These are phyloP conservation scores for Diaporthe capsici DNA, from an alignment of 2,329 filamentous ascomycete genomes.

Conservation along the genomic window DNA sequence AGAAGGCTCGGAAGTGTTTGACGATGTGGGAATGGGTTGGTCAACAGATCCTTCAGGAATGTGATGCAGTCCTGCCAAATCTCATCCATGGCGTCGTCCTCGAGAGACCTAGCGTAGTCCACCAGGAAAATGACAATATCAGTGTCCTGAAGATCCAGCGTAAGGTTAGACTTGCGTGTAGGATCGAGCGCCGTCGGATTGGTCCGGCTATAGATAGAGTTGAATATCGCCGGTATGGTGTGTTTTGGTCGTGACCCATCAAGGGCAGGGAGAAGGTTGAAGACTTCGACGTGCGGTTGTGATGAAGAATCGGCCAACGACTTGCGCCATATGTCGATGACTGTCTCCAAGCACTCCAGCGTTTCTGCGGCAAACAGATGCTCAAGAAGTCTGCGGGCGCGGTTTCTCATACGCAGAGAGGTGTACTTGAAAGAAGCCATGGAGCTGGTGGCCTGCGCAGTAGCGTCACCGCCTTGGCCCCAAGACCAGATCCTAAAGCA, in stretches of 20 bases:
- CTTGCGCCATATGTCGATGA: slow-evolving; percentile 86
- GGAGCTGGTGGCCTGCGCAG: slow-evolving; percentile 74
- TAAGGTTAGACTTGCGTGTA: slow-evolving; percentile 87
- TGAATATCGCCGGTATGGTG: slow-evolving; percentile 93
- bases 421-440: slow-evolving; percentile 91
- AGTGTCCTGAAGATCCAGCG: slow-evolving; percentile 84
- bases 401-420: slow-evolving; percentile 90
- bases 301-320: slow-evolving; percentile 60
- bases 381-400: slow-evolving; percentile 88
- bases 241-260: slow-evolving; percentile 93
- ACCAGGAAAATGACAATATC: slow-evolving; percentile 92
- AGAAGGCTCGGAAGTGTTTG: slow-evolving; percentile 89
- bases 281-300: slow-evolving; percentile 74
- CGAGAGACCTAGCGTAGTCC: slow-evolving; percentile 88
- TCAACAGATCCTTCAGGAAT: slow-evolving; percentile 89
- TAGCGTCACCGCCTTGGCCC: slow-evolving; percentile 76
- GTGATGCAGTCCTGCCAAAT: slow-evolving; percentile 96
- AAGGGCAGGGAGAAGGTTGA: slow-evolving; percentile 90
- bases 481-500: slow-evolving; percentile 97
- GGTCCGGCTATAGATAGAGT: slow-evolving; percentile 94
- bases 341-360: slow-evolving; percentile 91
- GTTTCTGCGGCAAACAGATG: slow-evolving; percentile 94
- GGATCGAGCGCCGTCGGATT: slow-evolving; percentile 86
- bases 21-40: slow-evolving; percentile 94
- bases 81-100: slow-evolving; percentile 98